These are phyloP conservation scores for Neurospora africana DNA, from an alignment of 495 filamentous ascomycete genomes.

Conservation along the genomic window DNA sequence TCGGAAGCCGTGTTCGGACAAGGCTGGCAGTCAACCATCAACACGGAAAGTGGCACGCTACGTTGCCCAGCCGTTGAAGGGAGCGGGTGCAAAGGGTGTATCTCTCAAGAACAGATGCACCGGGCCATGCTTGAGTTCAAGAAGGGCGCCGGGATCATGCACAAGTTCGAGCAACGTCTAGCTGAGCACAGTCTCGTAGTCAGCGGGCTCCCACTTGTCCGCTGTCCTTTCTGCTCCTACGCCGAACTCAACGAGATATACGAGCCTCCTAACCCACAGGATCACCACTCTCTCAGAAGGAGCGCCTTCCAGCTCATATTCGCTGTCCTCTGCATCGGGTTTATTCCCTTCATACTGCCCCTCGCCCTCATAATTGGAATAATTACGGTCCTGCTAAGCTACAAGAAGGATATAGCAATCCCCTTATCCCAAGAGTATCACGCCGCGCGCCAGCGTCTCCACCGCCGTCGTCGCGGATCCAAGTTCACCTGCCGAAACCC, in stretches of 20 bases:
- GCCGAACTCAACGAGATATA: constrained; percentile 78
- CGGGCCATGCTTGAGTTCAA: constrained; percentile 58
- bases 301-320: constrained; percentile 34
- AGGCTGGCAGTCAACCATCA: constrained; percentile 73
- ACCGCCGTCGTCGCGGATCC: constrained; percentile 53
- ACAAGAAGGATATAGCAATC: constrained; percentile 20
- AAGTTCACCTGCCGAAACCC: constrained; percentile 65
- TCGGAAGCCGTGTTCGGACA: constrained; percentile 87
- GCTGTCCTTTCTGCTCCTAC: constrained; percentile 86
- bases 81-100: constrained; percentile 60
- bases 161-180: constrained; percentile 64
- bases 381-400: constrained; percentile 28
- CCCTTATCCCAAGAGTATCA: constrained; percentile 33
- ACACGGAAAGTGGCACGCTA: constrained; percentile 57
- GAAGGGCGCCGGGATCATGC: constrained; percentile 56
- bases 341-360: constrained; percentile 45
- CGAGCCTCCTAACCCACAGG: constrained; percentile 34
- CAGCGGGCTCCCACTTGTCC: constrained; percentile 62
- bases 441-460: constrained; percentile 48
- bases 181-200: constrained; percentile 61
- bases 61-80: constrained; percentile 67
- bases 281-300: neutral
- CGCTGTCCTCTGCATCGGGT: constrained; percentile 26
- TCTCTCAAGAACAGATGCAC: constrained; percentile 56
- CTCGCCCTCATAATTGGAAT: constrained; percentile 20